A percentile compares a stretch with the other conserved stretches of the same genome.
Conservation (phyloP, 2,329 filamentous ascomycete genomes). For the Capronia americana region DNA sequence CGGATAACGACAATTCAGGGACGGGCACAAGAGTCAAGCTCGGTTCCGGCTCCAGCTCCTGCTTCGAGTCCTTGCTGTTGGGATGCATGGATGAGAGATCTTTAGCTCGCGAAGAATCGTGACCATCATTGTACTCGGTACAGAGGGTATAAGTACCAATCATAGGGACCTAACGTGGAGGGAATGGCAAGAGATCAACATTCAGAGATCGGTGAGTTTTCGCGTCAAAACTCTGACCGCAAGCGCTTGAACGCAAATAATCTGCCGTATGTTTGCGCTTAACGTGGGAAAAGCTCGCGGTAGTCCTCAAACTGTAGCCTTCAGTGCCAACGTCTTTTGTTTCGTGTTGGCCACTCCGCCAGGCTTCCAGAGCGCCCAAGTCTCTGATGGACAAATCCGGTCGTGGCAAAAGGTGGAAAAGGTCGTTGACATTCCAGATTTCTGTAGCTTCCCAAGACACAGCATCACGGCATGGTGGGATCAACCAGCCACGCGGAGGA, state of each 20-base stretch:
- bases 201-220: not conserved
- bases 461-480: not conserved
- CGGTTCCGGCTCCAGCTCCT: too few species aligned
- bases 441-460: too few species aligned
- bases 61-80: not conserved
- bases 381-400: too few species aligned
- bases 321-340: not conserved
- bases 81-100: not conserved
- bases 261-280: not conserved
- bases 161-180: not conserved
- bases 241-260: not conserved
- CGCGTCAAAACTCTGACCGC: not conserved
- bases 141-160: not conserved
- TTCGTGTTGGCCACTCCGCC: not conserved
- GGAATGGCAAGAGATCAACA: not conserved
- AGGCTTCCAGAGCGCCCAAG: too few species aligned
- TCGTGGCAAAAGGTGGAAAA: too few species aligned
- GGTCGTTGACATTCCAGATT: too few species aligned
- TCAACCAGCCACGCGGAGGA: not conserved
- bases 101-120: not conserved
- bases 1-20: slow-evolving; percentile 1
- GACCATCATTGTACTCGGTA: not conserved
- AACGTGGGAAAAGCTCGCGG: not conserved
- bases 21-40: not conserved
- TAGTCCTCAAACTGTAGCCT: too few species aligned